phyloP scores from a whole-genome alignment of 306 rosid species.

The Castanopsis chinensis region DNA sequence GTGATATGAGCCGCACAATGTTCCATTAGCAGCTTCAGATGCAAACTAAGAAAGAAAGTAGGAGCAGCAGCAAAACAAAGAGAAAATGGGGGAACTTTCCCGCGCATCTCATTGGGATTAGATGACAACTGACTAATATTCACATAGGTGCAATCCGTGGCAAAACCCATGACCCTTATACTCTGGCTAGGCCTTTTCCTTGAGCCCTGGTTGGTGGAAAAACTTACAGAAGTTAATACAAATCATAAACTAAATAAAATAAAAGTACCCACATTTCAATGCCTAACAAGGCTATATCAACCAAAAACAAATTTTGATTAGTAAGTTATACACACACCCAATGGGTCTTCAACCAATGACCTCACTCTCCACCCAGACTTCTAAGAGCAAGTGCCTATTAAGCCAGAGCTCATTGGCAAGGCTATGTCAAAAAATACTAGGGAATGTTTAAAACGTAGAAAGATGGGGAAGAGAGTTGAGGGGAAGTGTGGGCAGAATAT shows the following conservation, averaged over 20 bases:
- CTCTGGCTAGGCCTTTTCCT: constrained; percentile 56
- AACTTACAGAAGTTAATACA: constrained; percentile 24
- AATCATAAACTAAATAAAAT: constrained; percentile 20
- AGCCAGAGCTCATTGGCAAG: no score
- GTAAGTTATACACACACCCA: no score
- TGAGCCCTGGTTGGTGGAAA: constrained; percentile 44
- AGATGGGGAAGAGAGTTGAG: no score
- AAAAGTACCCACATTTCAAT: constrained; percentile 7
- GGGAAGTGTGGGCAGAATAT: no score
- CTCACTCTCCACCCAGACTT: no score
- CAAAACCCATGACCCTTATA: constrained; percentile 52
- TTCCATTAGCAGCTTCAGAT: constrained; percentile 78
- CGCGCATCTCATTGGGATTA: constrained; percentile 32
- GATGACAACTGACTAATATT: constrained; percentile 29
- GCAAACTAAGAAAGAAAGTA: constrained; percentile 74
- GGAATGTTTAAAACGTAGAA: no score
- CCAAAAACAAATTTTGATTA: no score
- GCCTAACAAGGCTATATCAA: constrained; percentile 2
- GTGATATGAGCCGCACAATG: constrained; percentile 46
- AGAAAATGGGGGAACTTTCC: constrained; percentile 65
- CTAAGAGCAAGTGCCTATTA: no score
- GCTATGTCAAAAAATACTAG: no score
- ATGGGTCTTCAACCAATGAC: no score
- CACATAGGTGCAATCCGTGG: constrained; percentile 45
- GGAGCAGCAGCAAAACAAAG: constrained; percentile 87